A percentile compares a stretch with the other conserved stretches of the same genome.
Evolutionary conservation across 2,329 filamentous ascomycete species (phyloP).

Genomic region (Tolypocladium tropicale): DNA sequence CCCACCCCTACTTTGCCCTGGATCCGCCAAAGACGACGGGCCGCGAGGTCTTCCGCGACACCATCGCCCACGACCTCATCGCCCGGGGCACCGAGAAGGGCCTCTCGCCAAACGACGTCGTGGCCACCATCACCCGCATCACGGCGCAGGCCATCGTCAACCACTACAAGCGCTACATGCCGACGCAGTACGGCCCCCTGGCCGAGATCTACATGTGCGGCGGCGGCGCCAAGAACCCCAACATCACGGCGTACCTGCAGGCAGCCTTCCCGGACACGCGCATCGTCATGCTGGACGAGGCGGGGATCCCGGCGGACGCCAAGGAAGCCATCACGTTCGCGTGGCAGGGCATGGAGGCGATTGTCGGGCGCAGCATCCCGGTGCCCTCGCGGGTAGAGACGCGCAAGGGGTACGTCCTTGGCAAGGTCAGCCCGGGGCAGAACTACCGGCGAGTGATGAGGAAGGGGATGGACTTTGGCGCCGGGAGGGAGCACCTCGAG

Average conservation of each 20-base stretch:
- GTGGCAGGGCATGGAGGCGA: slow-evolving; percentile 49
- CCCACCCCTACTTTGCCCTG: slow-evolving; percentile 37
- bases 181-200: slow-evolving; percentile 27
- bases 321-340: slow-evolving; percentile 48
- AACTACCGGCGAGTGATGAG: slow-evolving; percentile 44
- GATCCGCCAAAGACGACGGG: slow-evolving; percentile 47
- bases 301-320: slow-evolving; percentile 44
- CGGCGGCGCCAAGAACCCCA: slow-evolving; percentile 46
- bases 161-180: slow-evolving; percentile 36
- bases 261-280: slow-evolving; percentile 33
- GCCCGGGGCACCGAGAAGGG: slow-evolving; percentile 31
- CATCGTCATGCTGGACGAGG: slow-evolving; percentile 46
- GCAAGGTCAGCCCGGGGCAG: slow-evolving; percentile 41
- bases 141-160: slow-evolving; percentile 47
- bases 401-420: slow-evolving; percentile 37
- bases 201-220: slow-evolving; percentile 53
- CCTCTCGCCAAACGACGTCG: slow-evolving; percentile 37
- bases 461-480: slow-evolving; percentile 41
- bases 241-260: slow-evolving; percentile 43
- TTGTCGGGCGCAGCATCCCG: slow-evolving; percentile 43
- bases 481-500: slow-evolving; percentile 26
- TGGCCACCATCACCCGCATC: slow-evolving; percentile 49
- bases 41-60: slow-evolving; percentile 49
- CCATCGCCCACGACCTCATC: slow-evolving; percentile 41
- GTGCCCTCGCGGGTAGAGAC: slow-evolving; percentile 44